These are phyloP conservation scores for Amaranthus tricolor DNA, from an alignment of 179 eudicot species.

Conservation along the genomic window DNA sequence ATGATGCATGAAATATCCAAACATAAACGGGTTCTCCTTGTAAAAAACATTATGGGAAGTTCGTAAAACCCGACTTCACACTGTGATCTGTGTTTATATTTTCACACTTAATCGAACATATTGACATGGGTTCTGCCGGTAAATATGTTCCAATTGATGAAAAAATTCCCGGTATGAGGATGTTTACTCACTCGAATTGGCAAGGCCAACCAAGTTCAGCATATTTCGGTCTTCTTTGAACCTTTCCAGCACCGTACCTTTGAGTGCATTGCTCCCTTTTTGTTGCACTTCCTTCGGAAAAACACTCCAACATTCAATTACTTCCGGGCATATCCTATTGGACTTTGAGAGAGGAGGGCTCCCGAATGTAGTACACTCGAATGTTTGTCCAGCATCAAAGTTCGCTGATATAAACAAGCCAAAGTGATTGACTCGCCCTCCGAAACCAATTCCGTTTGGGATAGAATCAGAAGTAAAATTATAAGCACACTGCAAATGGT, in stretches of 20 bases:
- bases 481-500: constrained; percentile 62
- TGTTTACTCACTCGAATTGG: constrained; percentile 66
- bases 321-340: constrained; percentile 63
- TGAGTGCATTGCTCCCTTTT: constrained; percentile 36
- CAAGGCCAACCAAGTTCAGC: constrained; percentile 94
- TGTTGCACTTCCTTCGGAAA: constrained; percentile 49
- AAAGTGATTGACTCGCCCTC: constrained; percentile 66
- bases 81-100: too few relatives aligned
- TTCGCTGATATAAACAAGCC: constrained; percentile 75
- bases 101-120: too few relatives aligned
- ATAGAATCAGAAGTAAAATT: constrained; percentile 75
- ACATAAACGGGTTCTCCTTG: too few relatives aligned
- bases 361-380: constrained; percentile 72
- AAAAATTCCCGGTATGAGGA: too few relatives aligned
- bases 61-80: too few relatives aligned
- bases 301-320: constrained; percentile 91
- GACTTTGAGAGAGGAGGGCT: constrained; percentile 70
- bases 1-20: too few relatives aligned
- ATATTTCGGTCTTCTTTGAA: constrained; percentile 89
- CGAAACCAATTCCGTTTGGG: constrained; percentile 93
- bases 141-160: too few relatives aligned
- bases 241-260: constrained; percentile 77
- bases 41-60: too few relatives aligned
- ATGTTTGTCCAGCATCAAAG: constrained; percentile 81
- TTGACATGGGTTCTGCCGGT: too few relatives aligned